Base-by-base conservation (phyloP, 257 asterid genomes). In the Solanum paucissectum region DNA sequence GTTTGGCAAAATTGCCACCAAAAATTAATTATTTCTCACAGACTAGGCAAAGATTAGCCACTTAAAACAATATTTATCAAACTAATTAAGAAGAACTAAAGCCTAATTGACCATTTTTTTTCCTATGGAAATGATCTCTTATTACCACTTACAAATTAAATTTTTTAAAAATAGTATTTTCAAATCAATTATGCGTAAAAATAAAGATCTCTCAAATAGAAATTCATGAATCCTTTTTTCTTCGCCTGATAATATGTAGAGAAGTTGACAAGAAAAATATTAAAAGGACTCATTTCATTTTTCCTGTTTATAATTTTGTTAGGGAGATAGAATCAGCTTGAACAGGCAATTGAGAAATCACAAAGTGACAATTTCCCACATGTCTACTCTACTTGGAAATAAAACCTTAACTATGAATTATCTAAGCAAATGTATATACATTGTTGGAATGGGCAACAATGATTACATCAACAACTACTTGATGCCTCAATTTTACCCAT, bases 391-490 rank as follows among this genome's bases (percentile, higher is more conserved):
- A 27, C 75, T 93, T 4, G 94, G 95, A 16, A 89, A 86, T 74
- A 64, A 73, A 75, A 20, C 21, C 4, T 9, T 90, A 12, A 91
- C 94, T 23, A 83, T 90, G 2, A 74, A 88, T 34, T 75, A 92
- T 73, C 87, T 95, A 9, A 89, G 88, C 89, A 92, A 94, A 87
- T 95, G 98, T 90, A 87, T 95, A 16, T 95, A 93, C 52, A 86
- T 90, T 8, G 55, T 94, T 2, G 91, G 89, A 68, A 20, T 94
- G 6, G 98, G 98, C 11, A 93, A 91, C 87, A 95, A 95, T 33
- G 98, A 95, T 87, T 95, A 93, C 83, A 89, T 95, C 32, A 92
- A 94, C 90, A 94, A 95, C 88, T 95, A 95, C 40, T 93, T 92
- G 85, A 73, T 92, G 93, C 98, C 98, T 3, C 87, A 87, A 27